Base-by-base conservation (phyloP, 208 protist genomes). In the Crithidia brevicula region DNA sequence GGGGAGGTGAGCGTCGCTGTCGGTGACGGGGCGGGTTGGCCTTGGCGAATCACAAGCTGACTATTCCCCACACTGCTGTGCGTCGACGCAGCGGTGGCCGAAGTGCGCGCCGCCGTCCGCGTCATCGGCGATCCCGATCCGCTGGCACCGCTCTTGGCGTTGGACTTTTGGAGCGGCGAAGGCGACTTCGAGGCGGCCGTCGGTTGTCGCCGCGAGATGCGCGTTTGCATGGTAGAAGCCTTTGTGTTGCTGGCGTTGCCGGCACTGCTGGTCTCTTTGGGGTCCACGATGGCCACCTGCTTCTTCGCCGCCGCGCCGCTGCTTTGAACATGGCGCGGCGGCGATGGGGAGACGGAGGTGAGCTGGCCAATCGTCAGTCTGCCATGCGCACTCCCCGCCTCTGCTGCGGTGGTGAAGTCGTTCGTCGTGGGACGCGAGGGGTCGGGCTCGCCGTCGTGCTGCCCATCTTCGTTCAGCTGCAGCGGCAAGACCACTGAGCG, bases 301-400 rank as follows among this genome's bases (percentile, higher is more conserved):
- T 38, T 64, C 43, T 64, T 52, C 7, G n/a, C 45, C 3, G n/a
- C 18, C 27, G 13, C 43, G 25, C 27, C 27, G 16, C 27, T 36
- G 23, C 16, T 7, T 40, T 40, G 10, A 16, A 13, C 36, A 40
- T 25, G 40, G 27, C 45, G 58, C 43, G 58, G 30, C 30, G 45
- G 58, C 1, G 58, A 64, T 16, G 58, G 58, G n/a, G 58, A 64
- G 30, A 64, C 58, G 58, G 58, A 64, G 58, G 58, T 64, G 43
- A 64, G 45, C 30, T 53, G 40, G 30, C 58, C 58, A 28, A 64
- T 42, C 45, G 58, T 64, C 40, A 52, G 18, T 3, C 58, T 34
- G 18, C 40, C 58, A n/a, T 45, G 40, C n/a, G n/a, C 20, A 4
- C 13, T 33, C 5, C 33, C 45, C 10, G 5, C 9, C 13, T 16